Base-by-base conservation (phyloP, 1,284 basidiomycete genomes). In the Ganoderma meredithae region DNA sequence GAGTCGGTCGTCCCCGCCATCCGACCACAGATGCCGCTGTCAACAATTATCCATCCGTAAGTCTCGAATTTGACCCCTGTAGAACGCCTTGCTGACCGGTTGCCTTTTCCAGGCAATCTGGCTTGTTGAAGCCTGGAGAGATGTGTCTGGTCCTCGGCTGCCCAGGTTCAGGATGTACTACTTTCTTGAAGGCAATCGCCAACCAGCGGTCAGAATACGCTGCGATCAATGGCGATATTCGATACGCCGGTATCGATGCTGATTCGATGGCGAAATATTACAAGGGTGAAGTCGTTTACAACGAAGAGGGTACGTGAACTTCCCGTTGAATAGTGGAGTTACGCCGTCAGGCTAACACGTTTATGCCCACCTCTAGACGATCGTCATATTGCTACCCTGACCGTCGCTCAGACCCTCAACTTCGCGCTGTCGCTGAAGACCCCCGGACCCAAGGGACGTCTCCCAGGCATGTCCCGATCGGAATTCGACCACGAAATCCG, bases 221-320 rank as follows among this genome's bases (percentile, higher is more conserved):
- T 6, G 79, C 76, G 19, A 83, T 94, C 15, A 73, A 78, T 1
- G 94, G 94, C n/a, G 82, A 91, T 0, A 87, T 95, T 13, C 81
- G 85, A 0, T 96, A 95, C 76, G 92, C 90, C 19, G 92, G 92
- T 6, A 93, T 95, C 64, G 81, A 83, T 62, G 87, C 90, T 0
- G 75, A 77, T 17, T 88, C 92, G 72, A 92, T 93, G 85, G 83
- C 82, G 1, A 88, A 88, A 71, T 78, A 83, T 66, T 93, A 91
- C 79, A 91, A 88, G 69, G 96, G 95, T 61, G 95, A 97, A 79
- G 93, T 95, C 15, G 89, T 92, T 19, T 97, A 95, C 80, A 95
- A 95, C 74, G 85, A 89, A 74, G 92, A 93, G 82, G 90, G 90
- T 88, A 58, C 59, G 79, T 55, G 62, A 36, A 6, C 33, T 47